Evolutionary conservation across 306 rosid genomes (phyloP), one percentile per base, ranked within the genome.

Genomic region (Trifolium pratense): DNA sequence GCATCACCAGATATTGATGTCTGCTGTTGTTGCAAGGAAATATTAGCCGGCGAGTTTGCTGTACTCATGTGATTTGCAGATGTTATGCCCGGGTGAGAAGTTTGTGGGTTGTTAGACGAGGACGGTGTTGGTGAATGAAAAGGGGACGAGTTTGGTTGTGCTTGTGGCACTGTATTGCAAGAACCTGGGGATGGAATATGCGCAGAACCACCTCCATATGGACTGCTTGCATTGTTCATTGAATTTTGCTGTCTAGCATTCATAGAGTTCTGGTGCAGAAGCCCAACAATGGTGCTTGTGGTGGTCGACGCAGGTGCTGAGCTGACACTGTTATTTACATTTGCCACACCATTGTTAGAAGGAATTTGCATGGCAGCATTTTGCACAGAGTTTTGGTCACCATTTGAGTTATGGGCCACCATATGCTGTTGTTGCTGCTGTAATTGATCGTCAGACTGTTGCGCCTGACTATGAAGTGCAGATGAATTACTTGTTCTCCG

Each of bases 201-300:
- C 78, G 86, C 89, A 49, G 96, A 85, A 80, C 75, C 82, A 74
- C 91, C 97, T 20, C 96, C 98, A 73, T 91, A 89, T 3, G 97
- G 97, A 75, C 92, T 93, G 88, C 82, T 85, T 51, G 89, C 87
- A 79, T 91, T 90, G 76, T 88, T 87, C 89, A 89, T 81, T 6
- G 94, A 81, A 75, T 46, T 91, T 76, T 83, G 96, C 66, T 86
- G 97, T 77, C 99, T 83, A 68, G 93, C 87, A 65, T 87, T 95
- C 93, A 91, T 88, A 12, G 99, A 91, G 76, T 95, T 95, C 71
- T 95, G 99, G 78, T 95, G 97, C 51, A 95, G 93, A 71, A 95
- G 93, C 59, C 99, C 99, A 71, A 83, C 99, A 75, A 95, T 95
- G 71, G 99, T 88, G 86, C 97, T 95, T 49, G 97, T 79, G 34